A percentile compares a stretch with the other conserved stretches of the same genome.
These are phyloP conservation scores for Phaeoacremonium minimum DNA, from an alignment of 2,329 filamentous ascomycete species.

Conservation along the genomic window DNA sequence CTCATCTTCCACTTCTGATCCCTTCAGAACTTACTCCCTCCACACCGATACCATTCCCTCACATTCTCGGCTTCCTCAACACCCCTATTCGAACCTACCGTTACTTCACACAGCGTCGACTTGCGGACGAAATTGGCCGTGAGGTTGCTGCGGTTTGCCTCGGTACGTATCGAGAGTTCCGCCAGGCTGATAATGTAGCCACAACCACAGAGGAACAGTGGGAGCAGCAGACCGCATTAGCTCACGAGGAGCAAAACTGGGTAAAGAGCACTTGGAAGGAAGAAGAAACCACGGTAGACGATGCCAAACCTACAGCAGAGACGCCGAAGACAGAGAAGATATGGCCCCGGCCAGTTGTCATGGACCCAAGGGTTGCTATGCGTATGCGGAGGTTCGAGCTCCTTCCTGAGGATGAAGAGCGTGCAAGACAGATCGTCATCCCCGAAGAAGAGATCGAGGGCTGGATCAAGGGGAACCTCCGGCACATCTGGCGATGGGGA, in stretches of 20 bases:
- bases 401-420: constrained; percentile 62
- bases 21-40: constrained; percentile 72
- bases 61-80: constrained; percentile 88
- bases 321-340: constrained; percentile 51
- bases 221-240: constrained; percentile 63
- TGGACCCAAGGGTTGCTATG: constrained; percentile 71
- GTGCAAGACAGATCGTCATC: constrained; percentile 57
- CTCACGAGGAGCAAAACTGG: constrained; percentile 76
- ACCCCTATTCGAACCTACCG: constrained; percentile 82
- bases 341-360: constrained; percentile 69
- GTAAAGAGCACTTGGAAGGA: constrained; percentile 70
- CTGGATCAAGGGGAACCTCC: constrained; percentile 58
- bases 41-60: constrained; percentile 71
- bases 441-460: constrained; percentile 67
- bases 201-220: constrained; percentile 25
- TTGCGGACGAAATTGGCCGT: constrained; percentile 85
- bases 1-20: constrained; percentile 58
- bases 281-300: constrained; percentile 31
- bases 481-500: constrained; percentile 49
- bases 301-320: constrained; percentile 5
- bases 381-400: constrained; percentile 81
- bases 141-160: constrained; percentile 85
- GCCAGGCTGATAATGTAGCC: constrained; percentile 25
- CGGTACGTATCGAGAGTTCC: constrained; percentile 48
- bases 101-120: constrained; percentile 76